Base-by-base conservation (phyloP, 495 filamentous ascomycete species). In the Mytilinidion resinicola region DNA sequence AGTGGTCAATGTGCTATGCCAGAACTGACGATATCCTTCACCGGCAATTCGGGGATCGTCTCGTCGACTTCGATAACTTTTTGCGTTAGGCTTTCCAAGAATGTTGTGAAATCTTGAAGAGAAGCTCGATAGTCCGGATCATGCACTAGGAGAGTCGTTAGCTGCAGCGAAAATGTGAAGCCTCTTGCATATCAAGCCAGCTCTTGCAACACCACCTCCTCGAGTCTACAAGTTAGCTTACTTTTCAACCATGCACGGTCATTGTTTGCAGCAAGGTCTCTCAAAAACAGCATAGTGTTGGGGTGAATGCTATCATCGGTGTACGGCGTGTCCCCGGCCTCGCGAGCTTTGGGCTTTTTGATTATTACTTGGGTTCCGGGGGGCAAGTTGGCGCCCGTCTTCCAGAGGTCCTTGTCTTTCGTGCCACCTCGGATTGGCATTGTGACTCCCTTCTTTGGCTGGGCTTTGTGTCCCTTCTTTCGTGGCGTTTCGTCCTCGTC, bases 221-320 rank as follows among this genome's bases (percentile, higher is more conserved):
- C n/a, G 36, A 30, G 19, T 17, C 0, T 19, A 48, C 11, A 35
- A 4, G 20, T n/a, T 5, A 12, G 34, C 73, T 58, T 76, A 90
- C 86, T 73, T 77, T 91, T 91, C 51, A 95, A 74, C 90, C 90
- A 95, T 57, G 82, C 70, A 42, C 90, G 79, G 33, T 90, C 80
- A 70, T 96, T 96, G 67, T 96, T 88, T 53, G 77, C 74, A 56
- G 80, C 82, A 49, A 96, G 74, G 62, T 93, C 89, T 51, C 75
- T 70, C 59, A 96, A 73, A 68, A 96, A 96, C 3, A 84, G 75
- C 57, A 90, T 70, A 7, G 89, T 96, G 64, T 96, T 95, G 25
- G 84, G 83, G 72, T 96, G 90, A 44, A 96, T 72, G 6, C 72
- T 82, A 39, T 83, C 75, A 59, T 89, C 83, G 33, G 74, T 68